Evolutionary conservation across 75 land plant species (phyloP).

Genomic region (Pseudotsuga menziesii): DNA sequence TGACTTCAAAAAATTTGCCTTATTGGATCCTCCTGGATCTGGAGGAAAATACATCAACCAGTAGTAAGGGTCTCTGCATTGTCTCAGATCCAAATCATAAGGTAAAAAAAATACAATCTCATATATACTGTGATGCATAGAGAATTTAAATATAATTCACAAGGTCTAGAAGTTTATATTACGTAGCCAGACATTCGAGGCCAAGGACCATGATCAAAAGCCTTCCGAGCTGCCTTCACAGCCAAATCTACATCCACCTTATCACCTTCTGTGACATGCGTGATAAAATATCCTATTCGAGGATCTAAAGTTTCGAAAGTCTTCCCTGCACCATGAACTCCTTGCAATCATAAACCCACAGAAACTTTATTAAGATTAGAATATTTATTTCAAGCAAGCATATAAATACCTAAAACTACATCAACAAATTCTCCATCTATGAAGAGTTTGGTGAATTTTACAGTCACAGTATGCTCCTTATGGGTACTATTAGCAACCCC

Average conservation of each 20-base stretch:
- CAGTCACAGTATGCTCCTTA: no score
- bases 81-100: no score
- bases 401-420: constrained; percentile 49
- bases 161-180: not conserved
- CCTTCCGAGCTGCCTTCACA: constrained; percentile 65
- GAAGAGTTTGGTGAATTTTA: constrained; percentile 63
- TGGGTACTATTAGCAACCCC: no score
- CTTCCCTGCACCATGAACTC: constrained; percentile 29
- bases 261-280: constrained; percentile 8
- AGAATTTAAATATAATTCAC: no score
- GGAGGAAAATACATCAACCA: constrained; percentile 83
- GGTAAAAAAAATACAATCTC: no score
- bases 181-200: constrained; percentile 61
- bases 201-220: constrained; percentile 73
- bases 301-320: constrained; percentile 77
- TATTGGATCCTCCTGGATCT: no score
- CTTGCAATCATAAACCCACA: no score
- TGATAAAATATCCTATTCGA: constrained; percentile 46
- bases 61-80: constrained; percentile 63
- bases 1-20: no score
- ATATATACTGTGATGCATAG: no score
- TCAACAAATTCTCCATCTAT: constrained; percentile 75
- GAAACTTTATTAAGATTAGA: no score
- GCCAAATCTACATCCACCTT: constrained; percentile 17
- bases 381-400: no score